phyloP scores from a whole-genome alignment of 1,284 basidiomycete genomes.

The Cryptococcus wingfieldii region DNA sequence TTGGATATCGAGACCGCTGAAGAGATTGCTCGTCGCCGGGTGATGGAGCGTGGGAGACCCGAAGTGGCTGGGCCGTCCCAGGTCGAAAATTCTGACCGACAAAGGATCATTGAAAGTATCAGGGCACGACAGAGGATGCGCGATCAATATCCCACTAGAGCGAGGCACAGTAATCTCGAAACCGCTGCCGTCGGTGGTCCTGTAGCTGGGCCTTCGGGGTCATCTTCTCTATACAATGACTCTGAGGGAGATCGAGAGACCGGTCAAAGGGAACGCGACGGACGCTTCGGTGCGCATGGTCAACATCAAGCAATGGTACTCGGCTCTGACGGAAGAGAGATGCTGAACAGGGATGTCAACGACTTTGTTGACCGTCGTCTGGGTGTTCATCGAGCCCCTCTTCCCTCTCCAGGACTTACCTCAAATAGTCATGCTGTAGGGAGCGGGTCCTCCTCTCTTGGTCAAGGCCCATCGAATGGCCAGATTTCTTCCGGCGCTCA shows the following conservation, averaged over 20 bases:
- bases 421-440: background rate
- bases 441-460: background rate
- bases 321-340: background rate
- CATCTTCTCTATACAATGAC: background rate
- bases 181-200: too few relatives aligned
- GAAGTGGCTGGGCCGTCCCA: too few relatives aligned
- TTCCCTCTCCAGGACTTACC: background rate
- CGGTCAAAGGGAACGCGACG: background rate
- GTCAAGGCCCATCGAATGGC: background rate
- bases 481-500: background rate
- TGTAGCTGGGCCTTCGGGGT: background rate
- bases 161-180: too few relatives aligned
- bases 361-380: slow-evolving; percentile 8
- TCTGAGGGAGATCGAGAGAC: background rate
- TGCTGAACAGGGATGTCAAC: slow-evolving; percentile 9
- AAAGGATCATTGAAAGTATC: too few relatives aligned
- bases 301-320: background rate
- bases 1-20: too few relatives aligned
- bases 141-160: too few relatives aligned
- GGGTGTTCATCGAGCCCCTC: background rate
- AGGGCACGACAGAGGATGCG: too few relatives aligned
- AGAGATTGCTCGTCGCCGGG: too few relatives aligned
- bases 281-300: background rate
- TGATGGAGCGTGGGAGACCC: too few relatives aligned
- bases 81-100: too few relatives aligned